phyloP scores from a whole-genome alignment of 169 alveolate species.

The Eimeria acervulina region DNA sequence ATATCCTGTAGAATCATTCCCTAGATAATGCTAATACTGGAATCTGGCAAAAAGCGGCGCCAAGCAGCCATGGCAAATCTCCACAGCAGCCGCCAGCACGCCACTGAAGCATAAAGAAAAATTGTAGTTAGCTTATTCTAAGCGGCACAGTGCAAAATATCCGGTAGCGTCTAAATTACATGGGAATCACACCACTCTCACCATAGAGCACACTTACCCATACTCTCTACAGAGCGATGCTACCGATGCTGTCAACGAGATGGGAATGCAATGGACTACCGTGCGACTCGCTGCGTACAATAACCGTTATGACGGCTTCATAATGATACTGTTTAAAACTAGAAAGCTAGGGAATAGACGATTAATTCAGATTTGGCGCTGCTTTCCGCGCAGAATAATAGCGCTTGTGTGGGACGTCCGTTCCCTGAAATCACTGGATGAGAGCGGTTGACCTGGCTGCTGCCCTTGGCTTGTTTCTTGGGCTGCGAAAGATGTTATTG shows the following conservation, averaged over 20 bases:
- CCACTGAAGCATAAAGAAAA: background rate
- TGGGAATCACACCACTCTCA: background rate
- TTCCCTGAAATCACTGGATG: slow-evolving; percentile 12
- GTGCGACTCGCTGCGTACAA: background rate
- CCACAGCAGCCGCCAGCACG: background rate
- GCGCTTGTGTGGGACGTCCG: slow-evolving; percentile 37
- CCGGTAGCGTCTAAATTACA: background rate
- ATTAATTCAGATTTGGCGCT: background rate
- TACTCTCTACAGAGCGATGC: slow-evolving; percentile 5
- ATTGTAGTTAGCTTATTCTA: background rate
- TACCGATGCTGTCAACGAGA: background rate
- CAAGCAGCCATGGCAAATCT: background rate
- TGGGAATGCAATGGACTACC: background rate
- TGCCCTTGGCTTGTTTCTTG: background rate
- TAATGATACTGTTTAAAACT: background rate
- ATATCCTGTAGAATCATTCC: background rate
- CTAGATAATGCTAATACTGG: background rate
- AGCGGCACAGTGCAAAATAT: background rate
- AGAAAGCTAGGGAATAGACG: background rate
- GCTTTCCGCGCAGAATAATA: background rate
- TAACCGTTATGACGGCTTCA: background rate
- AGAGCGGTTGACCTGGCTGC: slow-evolving; percentile 61
- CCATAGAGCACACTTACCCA: background rate
- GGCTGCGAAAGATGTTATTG: background rate
- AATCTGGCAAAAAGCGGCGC: background rate